Conservation (phyloP, 1,284 basidiomycete species). For the Sporisorium sorghi region DNA sequence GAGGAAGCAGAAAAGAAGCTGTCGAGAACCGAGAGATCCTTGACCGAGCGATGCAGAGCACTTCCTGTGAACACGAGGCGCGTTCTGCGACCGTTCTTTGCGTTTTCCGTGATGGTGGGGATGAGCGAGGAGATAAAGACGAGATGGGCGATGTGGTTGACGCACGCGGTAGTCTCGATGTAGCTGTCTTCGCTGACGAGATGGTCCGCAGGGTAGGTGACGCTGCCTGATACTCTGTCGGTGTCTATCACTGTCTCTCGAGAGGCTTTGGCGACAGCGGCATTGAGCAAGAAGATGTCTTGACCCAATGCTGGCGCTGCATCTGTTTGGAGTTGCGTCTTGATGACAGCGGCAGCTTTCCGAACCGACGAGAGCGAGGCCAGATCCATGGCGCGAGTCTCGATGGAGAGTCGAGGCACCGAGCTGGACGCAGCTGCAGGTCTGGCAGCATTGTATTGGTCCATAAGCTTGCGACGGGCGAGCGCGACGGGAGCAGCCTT, state of each 20-base stretch:
- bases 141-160: constrained; percentile 53
- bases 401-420: constrained; percentile 8
- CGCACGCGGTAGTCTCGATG: constrained; percentile 49
- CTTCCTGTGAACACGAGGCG: constrained; percentile 54
- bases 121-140: constrained; percentile 39
- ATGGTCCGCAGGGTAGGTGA: constrained; percentile 22
- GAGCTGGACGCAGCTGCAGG: not conserved
- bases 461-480: constrained; percentile 15
- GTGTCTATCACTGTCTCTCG: constrained; percentile 23
- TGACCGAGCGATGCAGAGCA: constrained; percentile 42
- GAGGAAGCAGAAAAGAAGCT: constrained; percentile 22
- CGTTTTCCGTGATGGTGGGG: constrained; percentile 25
- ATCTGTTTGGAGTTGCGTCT: constrained; percentile 14
- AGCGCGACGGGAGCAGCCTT: constrained; percentile 6
- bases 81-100: constrained; percentile 30
- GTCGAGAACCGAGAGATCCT: constrained; percentile 29
- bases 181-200: constrained; percentile 20
- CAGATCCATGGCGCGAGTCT: constrained; percentile 30
- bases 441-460: constrained; percentile 11
- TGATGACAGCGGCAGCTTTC: constrained; percentile 30
- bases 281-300: constrained; percentile 52
- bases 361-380: constrained; percentile 39
- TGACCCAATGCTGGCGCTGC: constrained; percentile 2
- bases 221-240: constrained; percentile 10
- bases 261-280: constrained; percentile 40